Evolutionary conservation across 345 rosid species (phyloP).

Genomic region (Camelina hispida): DNA sequence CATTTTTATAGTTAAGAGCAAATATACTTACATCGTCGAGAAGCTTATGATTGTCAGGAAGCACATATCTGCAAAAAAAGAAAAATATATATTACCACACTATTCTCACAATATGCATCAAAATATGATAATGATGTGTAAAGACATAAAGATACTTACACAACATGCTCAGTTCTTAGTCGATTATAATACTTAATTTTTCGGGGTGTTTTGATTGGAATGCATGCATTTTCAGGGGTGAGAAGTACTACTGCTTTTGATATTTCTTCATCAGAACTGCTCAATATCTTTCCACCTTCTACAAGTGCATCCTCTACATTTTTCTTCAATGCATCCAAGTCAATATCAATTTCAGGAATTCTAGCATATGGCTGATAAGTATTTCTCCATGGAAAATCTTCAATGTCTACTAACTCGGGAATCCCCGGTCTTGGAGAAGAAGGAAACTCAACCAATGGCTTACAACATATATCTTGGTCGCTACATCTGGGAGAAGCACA

Average conservation of each 20-base stretch:
- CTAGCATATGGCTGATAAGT: conserved; percentile 36
- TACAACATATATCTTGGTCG: neutral
- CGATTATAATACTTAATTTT: conserved; percentile 50
- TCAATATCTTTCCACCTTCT: conserved; percentile 26
- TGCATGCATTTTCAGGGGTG: conserved; percentile 52
- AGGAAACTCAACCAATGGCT: conserved; percentile 72
- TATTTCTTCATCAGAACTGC: conserved; percentile 29
- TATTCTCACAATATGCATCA: neutral
- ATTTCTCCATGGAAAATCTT: conserved; percentile 52
- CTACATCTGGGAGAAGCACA: neutral
- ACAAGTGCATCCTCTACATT: conserved; percentile 41
- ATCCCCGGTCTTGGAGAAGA: conserved; percentile 40
- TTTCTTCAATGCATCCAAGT: conserved; percentile 44
- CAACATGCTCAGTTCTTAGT: conserved; percentile 65
- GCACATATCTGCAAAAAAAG: conserved; percentile 56
- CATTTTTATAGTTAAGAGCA: neutral
- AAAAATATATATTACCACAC: neutral
- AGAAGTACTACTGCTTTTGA: conserved; percentile 57
- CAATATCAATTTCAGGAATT: conserved; percentile 53
- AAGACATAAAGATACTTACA: conserved; percentile 52
- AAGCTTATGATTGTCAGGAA: conserved; percentile 61
- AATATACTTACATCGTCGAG: conserved; percentile 49
- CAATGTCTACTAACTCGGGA: conserved; percentile 45
- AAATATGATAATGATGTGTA: neutral
- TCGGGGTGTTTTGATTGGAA: conserved; percentile 38